A percentile compares a stretch with the other conserved stretches of the same genome.
These are phyloP conservation scores for Coemansia sp. DNA, from an alignment of 192 early-diverging fungal species.

Conservation along the genomic window DNA sequence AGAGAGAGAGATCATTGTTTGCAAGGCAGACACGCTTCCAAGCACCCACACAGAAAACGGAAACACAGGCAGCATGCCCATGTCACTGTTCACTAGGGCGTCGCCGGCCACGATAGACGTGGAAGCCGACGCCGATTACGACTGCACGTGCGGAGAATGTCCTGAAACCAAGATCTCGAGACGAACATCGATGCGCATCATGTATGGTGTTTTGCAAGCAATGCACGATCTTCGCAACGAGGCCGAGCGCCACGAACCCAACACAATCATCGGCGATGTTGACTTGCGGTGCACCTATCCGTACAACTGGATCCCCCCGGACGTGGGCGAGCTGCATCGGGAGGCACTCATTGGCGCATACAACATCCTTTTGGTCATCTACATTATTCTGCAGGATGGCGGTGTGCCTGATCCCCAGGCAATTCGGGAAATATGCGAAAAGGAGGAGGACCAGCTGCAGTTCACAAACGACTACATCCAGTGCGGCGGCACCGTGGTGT, in stretches of 20 bases:
- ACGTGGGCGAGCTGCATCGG: conserved; percentile 17
- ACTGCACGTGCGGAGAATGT: conserved; percentile 39
- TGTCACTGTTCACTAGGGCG: conserved; percentile 12
- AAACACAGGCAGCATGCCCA: conserved; percentile 4
- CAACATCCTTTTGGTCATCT: conserved; percentile 45
- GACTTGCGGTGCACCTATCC: conserved; percentile 30
- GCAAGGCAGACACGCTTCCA: neutral
- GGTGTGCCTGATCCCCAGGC: conserved; percentile 18
- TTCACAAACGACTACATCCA: conserved; percentile 26
- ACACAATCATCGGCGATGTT: conserved; percentile 15
- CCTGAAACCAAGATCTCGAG: conserved; percentile 28
- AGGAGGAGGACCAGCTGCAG: conserved; percentile 19
- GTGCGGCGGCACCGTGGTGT: conserved; percentile 36
- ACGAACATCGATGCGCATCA: conserved; percentile 27
- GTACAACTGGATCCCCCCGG: conserved; percentile 42
- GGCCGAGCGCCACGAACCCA: conserved; percentile 18
- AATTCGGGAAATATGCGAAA: conserved; percentile 28
- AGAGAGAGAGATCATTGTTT: too few relatives aligned
- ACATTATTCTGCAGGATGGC: conserved; percentile 38
- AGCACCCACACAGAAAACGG: neutral
- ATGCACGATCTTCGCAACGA: conserved; percentile 39
- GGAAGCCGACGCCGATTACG: neutral
- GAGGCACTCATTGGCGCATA: conserved; percentile 42
- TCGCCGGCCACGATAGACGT: neutral
- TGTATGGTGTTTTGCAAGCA: conserved; percentile 39